Conservation (phyloP, 495 filamentous ascomycete genomes). For the Aspergillus panamensis region DNA sequence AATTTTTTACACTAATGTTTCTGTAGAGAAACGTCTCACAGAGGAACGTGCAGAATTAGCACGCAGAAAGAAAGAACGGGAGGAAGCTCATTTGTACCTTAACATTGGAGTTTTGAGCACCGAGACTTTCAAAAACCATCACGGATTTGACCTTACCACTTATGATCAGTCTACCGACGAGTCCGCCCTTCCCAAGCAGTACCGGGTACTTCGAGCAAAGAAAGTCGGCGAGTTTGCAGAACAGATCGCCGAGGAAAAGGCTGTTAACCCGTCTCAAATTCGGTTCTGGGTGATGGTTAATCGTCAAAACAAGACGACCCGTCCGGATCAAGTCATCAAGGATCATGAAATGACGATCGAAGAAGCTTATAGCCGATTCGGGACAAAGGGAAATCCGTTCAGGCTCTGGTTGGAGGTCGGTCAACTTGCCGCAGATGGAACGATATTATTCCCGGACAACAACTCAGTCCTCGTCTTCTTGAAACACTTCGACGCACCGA, state of each 20-base stretch:
- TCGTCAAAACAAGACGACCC: conserved; percentile 92
- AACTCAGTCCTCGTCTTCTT: conserved; percentile 79
- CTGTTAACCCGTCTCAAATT: conserved; percentile 54
- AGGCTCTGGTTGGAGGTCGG: conserved; percentile 82
- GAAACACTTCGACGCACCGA: conserved; percentile 80
- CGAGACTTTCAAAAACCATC: conserved; percentile 70
- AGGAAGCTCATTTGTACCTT: conserved; percentile 92
- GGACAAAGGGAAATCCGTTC: conserved; percentile 68
- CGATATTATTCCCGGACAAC: conserved; percentile 63
- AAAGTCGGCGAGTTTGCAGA: conserved; percentile 70
- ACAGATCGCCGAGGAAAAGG: conserved; percentile 64
- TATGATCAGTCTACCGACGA: conserved; percentile 68
- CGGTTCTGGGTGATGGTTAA: conserved; percentile 97
- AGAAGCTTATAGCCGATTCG: conserved; percentile 65
- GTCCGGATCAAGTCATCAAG: conserved; percentile 80
- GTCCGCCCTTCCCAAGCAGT: conserved; percentile 51
- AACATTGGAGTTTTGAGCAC: conserved; percentile 75
- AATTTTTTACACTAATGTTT: conserved; percentile 29
- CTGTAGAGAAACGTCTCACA: conserved; percentile 61
- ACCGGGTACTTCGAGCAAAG: conserved; percentile 67
- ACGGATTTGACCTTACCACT: conserved; percentile 79
- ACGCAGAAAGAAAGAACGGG: conserved; percentile 74
- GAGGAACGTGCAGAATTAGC: conserved; percentile 77
- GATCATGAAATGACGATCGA: conserved; percentile 79
- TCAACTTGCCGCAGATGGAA: conserved; percentile 61